Conservation (phyloP, 208 protist species). For the Kentomonas sorsogonicus region DNA sequence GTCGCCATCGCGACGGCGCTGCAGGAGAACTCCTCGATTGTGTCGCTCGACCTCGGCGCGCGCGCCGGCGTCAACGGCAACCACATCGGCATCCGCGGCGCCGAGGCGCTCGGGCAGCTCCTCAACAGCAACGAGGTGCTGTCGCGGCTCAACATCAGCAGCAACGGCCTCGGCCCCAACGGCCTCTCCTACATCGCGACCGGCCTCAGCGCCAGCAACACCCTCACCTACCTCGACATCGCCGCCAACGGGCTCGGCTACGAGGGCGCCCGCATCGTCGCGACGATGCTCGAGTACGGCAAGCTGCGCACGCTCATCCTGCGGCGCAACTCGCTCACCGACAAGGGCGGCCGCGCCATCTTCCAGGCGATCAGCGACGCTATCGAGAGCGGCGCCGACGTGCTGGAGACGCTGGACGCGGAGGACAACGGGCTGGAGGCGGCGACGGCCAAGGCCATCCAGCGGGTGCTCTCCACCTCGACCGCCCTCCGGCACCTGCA, state of each 20-base stretch:
- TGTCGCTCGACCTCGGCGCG: conserved; percentile 86
- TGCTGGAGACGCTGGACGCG: conserved; percentile 62
- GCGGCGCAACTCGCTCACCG: conserved; percentile 69
- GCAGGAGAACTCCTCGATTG: conserved; percentile 84
- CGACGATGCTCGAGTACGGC: conserved; percentile 44
- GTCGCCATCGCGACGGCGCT: conserved; percentile 71
- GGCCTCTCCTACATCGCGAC: conserved; percentile 60
- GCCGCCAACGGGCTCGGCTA: conserved; percentile 83
- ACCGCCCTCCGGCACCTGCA: conserved; percentile 36
- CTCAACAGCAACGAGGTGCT: conserved; percentile 79
- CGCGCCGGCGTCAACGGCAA: conserved; percentile 86
- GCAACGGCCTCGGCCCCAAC: conserved; percentile 79
- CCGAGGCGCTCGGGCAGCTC: conserved; percentile 67
- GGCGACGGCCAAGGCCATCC: conserved; percentile 41
- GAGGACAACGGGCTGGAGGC: conserved; percentile 64
- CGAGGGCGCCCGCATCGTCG: conserved; percentile 58
- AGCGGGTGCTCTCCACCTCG: conserved; percentile 39
- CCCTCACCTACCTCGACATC: conserved; percentile 81
- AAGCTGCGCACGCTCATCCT: conserved; percentile 53
- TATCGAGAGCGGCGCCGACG: conserved; percentile 44
- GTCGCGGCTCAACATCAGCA: conserved; percentile 78
- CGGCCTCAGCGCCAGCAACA: conserved; percentile 61
- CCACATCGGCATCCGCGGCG: conserved; percentile 83
- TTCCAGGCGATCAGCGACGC: conserved; percentile 50
- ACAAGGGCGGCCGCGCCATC: conserved; percentile 58